Conservation (phyloP, 805 yeast species). For the Starmerella stellata region DNA sequence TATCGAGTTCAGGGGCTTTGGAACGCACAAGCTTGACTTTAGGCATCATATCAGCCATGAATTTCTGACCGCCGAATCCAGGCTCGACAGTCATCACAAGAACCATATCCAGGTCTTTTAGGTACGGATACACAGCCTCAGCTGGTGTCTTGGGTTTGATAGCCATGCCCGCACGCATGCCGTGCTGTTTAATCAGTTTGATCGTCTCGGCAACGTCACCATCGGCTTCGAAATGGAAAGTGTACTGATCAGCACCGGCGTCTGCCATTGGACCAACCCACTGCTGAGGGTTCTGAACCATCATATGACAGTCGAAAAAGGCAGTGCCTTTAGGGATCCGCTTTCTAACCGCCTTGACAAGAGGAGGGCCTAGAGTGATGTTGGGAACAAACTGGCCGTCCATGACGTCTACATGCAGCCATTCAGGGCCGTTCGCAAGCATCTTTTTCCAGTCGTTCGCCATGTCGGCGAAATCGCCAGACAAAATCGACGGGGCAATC, state of each 20-base stretch:
- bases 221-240: slow-evolving; percentile 90
- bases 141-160: slow-evolving; percentile 85
- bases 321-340: slow-evolving; percentile 51
- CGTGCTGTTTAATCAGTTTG: slow-evolving; percentile 52
- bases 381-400: slow-evolving; percentile 98
- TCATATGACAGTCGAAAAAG: slow-evolving; percentile 93
- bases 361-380: slow-evolving; percentile 83
- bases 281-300: slow-evolving; percentile 79
- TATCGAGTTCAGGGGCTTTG: slow-evolving; percentile 59
- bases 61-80: slow-evolving; percentile 95
- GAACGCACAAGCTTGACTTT: slow-evolving; percentile 64
- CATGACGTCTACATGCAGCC: slow-evolving; percentile 98
- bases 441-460: slow-evolving; percentile 76
- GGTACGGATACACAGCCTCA: slow-evolving; percentile 59
- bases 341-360: slow-evolving; percentile 58
- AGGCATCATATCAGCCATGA: slow-evolving; percentile 92
- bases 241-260: slow-evolving; percentile 90
- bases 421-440: slow-evolving; percentile 68
- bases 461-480: slow-evolving; percentile 72
- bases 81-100: slow-evolving; percentile 97
- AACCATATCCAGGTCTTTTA: slow-evolving; percentile 76
- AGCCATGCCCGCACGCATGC: slow-evolving; percentile 90
- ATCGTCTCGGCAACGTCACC: slow-evolving; percentile 51
- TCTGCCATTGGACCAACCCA: slow-evolving; percentile 88
- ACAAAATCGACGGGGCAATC: slow-evolving; percentile 86